Base-by-base conservation (phyloP, 345 rosid genomes). In the Eucalyptus sp. region DNA sequence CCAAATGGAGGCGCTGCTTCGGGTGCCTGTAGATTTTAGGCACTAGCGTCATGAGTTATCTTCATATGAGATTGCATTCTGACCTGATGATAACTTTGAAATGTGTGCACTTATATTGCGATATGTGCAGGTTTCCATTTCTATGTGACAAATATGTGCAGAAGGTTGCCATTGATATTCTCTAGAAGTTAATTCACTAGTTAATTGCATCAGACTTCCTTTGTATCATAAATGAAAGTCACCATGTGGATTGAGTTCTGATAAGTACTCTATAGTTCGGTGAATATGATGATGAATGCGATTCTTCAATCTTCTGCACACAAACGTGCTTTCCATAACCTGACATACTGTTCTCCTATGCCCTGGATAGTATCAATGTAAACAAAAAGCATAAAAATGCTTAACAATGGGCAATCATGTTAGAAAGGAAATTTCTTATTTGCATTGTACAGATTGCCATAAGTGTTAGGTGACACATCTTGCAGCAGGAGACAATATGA, bases 351-450 rank as follows among this genome's bases (percentile, higher is more conserved):
- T 58, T 58, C 64, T 90, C 60, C 49, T 37, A 5, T 87, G 44
- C 90, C 76, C 93, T 96, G 98, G 92, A 92, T 89, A 92, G 51
- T 88, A 92, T 96, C 31, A 91, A 90, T 79, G 91, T 94, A 50
- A 96, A 94, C 90, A 94, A 88, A 91, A 93, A 92, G 90, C 90
- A 87, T 54, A 54, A 54, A 52, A 54, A 52, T 18, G 24, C 10
- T 52, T 1, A 54, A 54, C 24, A 54, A 54, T 54, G 58, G 58
- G 58, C 58, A 54, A 0, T 54, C 58, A 18, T 20, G 58, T 7
- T 54, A 54, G 24, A 54, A 54, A 54, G 10, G 25, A 20, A 54
- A 7, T 54, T 52, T 20, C 10, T 54, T 54, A 54, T 20, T 54
- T 54, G 58, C 58, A 54, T 54, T 54, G 0, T 54, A 20, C 58